phyloP scores from a whole-genome alignment of 495 filamentous ascomycete species.

The Hypoxylon subgilvum region DNA sequence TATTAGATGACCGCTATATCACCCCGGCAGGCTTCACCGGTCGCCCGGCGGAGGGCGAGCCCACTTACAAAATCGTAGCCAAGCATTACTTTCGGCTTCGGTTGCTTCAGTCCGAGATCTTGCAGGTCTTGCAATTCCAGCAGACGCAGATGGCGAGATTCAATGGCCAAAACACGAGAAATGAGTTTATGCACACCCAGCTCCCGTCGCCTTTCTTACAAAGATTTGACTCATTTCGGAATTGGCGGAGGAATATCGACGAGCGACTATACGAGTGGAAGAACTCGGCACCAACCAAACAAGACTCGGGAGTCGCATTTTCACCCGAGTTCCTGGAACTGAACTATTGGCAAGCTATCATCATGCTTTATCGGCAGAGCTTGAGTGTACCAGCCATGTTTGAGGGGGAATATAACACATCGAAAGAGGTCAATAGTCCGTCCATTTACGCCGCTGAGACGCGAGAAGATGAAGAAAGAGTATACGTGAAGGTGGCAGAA shows the following conservation, averaged over 20 bases:
- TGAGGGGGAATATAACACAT: conserved; percentile 75
- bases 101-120: conserved; percentile 92
- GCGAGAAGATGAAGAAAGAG: conserved; percentile 85
- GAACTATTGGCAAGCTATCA: conserved; percentile 98
- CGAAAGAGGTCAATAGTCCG: conserved; percentile 61
- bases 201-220: conserved; percentile 84
- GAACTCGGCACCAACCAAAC: conserved; percentile 73
- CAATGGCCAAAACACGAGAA: conserved; percentile 62
- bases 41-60: conserved; percentile 56
- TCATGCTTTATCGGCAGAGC: conserved; percentile 93
- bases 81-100: conserved; percentile 91
- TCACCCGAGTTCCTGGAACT: conserved; percentile 85
- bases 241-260: conserved; percentile 89
- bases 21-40: conserved; percentile 76
- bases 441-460: conserved; percentile 55
- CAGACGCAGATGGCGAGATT: conserved; percentile 70
- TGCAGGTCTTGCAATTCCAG: conserved; percentile 90
- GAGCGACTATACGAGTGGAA: conserved; percentile 86
- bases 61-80: conserved; percentile 86
- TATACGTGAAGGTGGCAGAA: conserved; percentile 92
- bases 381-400: conserved; percentile 84
- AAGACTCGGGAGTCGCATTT: conserved; percentile 85
- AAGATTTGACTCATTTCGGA: conserved; percentile 82
- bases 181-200: conserved; percentile 76
- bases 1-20: conserved; percentile 87